Percentiles rank a stretch among this genome's conserved stretches.
These are phyloP conservation scores for Aeschynomene evenia DNA, from an alignment of 306 rosid genomes.

Conservation along the genomic window DNA sequence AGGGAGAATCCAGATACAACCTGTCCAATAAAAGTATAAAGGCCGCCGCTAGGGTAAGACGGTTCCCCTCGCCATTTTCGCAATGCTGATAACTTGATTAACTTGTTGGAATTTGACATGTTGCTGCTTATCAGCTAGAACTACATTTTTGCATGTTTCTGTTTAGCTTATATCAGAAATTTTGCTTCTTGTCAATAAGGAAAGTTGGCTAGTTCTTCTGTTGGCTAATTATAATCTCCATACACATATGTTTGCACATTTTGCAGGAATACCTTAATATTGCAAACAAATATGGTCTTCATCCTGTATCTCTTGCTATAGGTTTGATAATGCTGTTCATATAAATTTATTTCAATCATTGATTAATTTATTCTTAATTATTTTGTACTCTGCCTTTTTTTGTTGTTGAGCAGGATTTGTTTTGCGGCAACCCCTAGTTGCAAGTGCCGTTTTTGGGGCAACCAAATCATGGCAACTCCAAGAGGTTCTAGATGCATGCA, in stretches of 20 bases:
- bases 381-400: not conserved
- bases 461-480: slow-evolving; percentile 77
- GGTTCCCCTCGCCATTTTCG: slow-evolving; percentile 18
- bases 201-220: not conserved
- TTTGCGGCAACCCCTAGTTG: slow-evolving; percentile 84
- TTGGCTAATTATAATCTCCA: slow-evolving; percentile 26
- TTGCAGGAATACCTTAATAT: slow-evolving; percentile 68
- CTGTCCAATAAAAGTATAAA: slow-evolving; percentile 47
- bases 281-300: slow-evolving; percentile 58
- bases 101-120: slow-evolving; percentile 9
- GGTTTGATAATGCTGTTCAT: too few relatives aligned
- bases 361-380: slow-evolving; percentile 10
- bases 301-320: slow-evolving; percentile 85
- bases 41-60: slow-evolving; percentile 61
- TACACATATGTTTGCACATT: slow-evolving; percentile 24
- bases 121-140: slow-evolving; percentile 8
- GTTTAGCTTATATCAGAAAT: not conserved
- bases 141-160: slow-evolving; percentile 8
- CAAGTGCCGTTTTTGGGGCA: slow-evolving; percentile 78
- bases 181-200: slow-evolving; percentile 2
- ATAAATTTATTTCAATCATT: too few relatives aligned
- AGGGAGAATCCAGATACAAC: slow-evolving; percentile 91
- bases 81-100: slow-evolving; percentile 1
- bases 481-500: slow-evolving; percentile 60
- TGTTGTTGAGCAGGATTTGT: slow-evolving; percentile 74